Evolutionary conservation across 495 filamentous ascomycete species (phyloP).

Genomic region (Xylaria cubensis): DNA sequence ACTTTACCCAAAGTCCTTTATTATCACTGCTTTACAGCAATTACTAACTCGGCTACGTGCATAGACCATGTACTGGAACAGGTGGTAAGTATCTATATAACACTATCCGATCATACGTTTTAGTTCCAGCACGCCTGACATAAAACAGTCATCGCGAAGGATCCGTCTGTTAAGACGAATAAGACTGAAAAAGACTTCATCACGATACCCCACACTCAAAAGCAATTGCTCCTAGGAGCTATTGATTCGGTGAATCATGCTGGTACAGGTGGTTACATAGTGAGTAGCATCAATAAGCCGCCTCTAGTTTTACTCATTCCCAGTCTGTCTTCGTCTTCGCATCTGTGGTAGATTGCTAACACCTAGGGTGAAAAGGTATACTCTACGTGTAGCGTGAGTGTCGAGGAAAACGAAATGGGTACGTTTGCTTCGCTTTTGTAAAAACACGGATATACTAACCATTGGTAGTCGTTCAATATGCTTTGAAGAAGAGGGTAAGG

Average conservation of each 20-base stretch:
- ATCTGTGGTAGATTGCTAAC: neutral
- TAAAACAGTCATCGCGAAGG: slow-evolving; percentile 82
- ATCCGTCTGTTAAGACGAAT: slow-evolving; percentile 94
- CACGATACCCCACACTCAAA: slow-evolving; percentile 88
- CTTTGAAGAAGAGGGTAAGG: slow-evolving; percentile 71
- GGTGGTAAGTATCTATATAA: slow-evolving; percentile 56
- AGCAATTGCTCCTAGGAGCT: slow-evolving; percentile 88
- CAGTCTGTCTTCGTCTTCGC: slow-evolving; percentile 34
- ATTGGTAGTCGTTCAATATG: slow-evolving; percentile 83
- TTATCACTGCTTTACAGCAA: neutral
- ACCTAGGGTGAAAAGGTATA: slow-evolving; percentile 50
- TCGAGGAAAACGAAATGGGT: slow-evolving; percentile 83
- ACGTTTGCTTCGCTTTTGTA: slow-evolving; percentile 3
- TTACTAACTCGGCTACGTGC: slow-evolving; percentile 15
- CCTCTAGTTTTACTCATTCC: neutral
- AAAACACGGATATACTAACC: neutral
- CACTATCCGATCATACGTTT: slow-evolving; percentile 78
- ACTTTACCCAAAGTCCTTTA: neutral
- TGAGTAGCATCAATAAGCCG: slow-evolving; percentile 3
- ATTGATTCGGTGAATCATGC: slow-evolving; percentile 92
- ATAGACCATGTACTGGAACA: slow-evolving; percentile 54
- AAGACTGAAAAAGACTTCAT: slow-evolving; percentile 95
- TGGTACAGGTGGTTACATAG: slow-evolving; percentile 90
- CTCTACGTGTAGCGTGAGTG: slow-evolving; percentile 84
- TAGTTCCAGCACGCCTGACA: slow-evolving; percentile 59